Evolutionary conservation across 345 rosid species (phyloP), one percentile per base, ranked within the genome.

Genomic region (Camelina hispida): DNA sequence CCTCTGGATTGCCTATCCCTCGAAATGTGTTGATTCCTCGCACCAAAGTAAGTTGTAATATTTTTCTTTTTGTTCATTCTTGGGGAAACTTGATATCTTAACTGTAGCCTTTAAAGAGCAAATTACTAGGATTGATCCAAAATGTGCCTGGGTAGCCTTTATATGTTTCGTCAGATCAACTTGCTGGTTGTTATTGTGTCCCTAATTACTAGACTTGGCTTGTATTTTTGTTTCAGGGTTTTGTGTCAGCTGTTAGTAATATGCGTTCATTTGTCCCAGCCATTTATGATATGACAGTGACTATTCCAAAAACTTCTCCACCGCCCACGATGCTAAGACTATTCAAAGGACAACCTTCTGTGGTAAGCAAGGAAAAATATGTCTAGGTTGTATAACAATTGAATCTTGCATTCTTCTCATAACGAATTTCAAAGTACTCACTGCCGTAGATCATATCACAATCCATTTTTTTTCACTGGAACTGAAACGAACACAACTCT

Each of bases 211-310:
- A 20, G 37, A 23, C 52, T 28, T 77, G 64, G 18, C 43, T 66
- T 66, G 50, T 30, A 40, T 35, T 66, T 46, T 72, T 62, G 43
- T 81, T 82, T 58, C 88, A 94, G 99, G 99, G 97, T 44, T 94
- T 94, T 84, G 97, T 94, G 66, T 81, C 99, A 78, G 95, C 98
- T 17, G 97, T 91, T 67, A 86, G 85, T 79, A 86, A 95, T 56
- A 85, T 95, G 97, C 92, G 99, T 47, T 81, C 93, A 30, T 95
- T 95, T 81, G 93, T 92, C 65, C 99, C 97, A 50, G 97, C 97
- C 77, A 86, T 95, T 72, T 95, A 95, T 82, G 96, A 95, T 78
- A 83, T 87, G 59, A 92, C 99, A 32, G 88, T 87, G 73, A 85
- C 90, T 62, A 89, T 95, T 74, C 92, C 95, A 5, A 87, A 83